Base-by-base conservation (phyloP, 352 stramenopile genomes). In the Pythium oligandrum region DNA sequence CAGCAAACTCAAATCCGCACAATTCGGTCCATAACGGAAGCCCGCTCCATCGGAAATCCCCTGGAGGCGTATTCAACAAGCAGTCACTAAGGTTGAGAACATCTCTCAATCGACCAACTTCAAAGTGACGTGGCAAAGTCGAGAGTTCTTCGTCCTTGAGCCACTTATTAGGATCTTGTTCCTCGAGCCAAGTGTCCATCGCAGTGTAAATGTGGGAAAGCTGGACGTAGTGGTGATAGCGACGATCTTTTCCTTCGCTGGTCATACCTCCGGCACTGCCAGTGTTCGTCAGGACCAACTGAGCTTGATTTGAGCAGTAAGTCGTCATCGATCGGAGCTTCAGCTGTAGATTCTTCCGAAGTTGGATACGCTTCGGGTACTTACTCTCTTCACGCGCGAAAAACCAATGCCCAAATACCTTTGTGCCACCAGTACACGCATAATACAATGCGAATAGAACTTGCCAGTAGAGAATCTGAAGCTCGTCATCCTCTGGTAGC, bases 141-240 rank as follows among this genome's bases (percentile, higher is more conserved):
- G 71, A 66, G 4, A 93, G 49, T 48, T 93, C 74, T 6, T 87
- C 76, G 52, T 89, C 75, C 43, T 83, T 86, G 0, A 91, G 65
- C 79, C 83, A 90, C 17, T 73, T 71, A 34, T 92, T 91, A 6
- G 85, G 83, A 55, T 95, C 75, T 2, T 66, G 64, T 55, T 91
- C 83, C 56, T 93, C 85, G 7, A 95, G 68, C 85, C 85, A 95
- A 34, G 83, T 75, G 53, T 93, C 83, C 85, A 95, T 93, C 8
- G 81, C 85, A 34, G 81, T 85, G 53, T 71, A 76, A 26, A 71
- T 66, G 36, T 71, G 64, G 0, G 68, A 69, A 6, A 76, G 45
- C 45, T 73, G 57, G 4, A 66, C 60, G 35, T 59, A 68, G 43
- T 65, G 56, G 8, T 68, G 68, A 40, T 69, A 67, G 45, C 48